phyloP scores from a whole-genome alignment of 2,329 filamentous ascomycete species.

The Coniochaeta sp. region DNA sequence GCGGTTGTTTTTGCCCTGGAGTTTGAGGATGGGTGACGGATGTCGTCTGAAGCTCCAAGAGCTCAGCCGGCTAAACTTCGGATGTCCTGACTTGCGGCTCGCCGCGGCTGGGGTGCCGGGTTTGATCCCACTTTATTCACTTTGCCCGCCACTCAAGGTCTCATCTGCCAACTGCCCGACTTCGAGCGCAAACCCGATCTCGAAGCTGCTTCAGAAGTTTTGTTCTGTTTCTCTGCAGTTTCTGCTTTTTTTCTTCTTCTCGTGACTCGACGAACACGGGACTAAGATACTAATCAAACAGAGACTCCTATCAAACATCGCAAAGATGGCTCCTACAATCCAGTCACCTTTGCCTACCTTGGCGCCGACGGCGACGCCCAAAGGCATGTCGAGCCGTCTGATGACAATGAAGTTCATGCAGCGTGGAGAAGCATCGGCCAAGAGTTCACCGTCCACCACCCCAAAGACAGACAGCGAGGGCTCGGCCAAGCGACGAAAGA shows the following conservation, averaged over 20 bases:
- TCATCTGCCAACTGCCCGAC: not conserved
- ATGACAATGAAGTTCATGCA: conserved; percentile 99
- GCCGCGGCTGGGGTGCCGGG: not conserved
- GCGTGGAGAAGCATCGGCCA: conserved; percentile 60
- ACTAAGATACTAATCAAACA: too few species aligned
- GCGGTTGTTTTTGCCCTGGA: not conserved
- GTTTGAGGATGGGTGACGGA: not conserved
- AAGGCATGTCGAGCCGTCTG: conserved; percentile 77
- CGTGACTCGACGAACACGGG: too few species aligned
- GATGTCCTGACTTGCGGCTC: not conserved
- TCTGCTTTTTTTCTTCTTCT: not conserved
- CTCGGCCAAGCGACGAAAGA: conserved; percentile 58
- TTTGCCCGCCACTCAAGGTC: not conserved
- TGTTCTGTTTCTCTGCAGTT: not conserved
- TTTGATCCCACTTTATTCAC: not conserved
- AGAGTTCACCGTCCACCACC: conserved; percentile 30
- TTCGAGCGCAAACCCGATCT: not conserved
- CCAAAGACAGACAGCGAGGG: conserved; percentile 39
- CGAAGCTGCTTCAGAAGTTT: not conserved
- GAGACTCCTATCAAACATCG: too few species aligned
- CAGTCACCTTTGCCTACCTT: conserved; percentile 10
- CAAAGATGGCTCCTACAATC: conserved; percentile 11
- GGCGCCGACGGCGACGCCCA: conserved; percentile 34
- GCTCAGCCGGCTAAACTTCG: not conserved
- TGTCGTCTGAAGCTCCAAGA: conserved; percentile 1